Percentiles rank a stretch among this genome's conserved stretches.
Conservation (phyloP, 768 basidiomycete genomes). For the Suillus placidus region DNA sequence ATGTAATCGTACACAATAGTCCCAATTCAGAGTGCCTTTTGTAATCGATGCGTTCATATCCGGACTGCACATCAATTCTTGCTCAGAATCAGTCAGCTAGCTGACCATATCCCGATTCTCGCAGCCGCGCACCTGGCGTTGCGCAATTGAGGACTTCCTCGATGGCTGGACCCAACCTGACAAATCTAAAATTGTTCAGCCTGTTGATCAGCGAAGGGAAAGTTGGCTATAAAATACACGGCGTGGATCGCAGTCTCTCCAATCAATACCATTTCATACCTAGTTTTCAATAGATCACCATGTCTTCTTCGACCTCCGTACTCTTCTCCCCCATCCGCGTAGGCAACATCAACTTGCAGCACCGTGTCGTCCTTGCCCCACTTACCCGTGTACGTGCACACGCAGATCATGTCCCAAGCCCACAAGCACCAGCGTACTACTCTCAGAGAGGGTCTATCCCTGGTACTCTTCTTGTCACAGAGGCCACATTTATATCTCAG, state of each 20-base stretch:
- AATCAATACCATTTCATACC: neutral
- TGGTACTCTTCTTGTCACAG: conserved; percentile 59
- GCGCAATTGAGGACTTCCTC: too few species aligned
- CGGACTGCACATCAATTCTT: too few species aligned
- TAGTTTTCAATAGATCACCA: neutral
- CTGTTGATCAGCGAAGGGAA: neutral
- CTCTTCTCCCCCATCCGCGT: conserved; percentile 53
- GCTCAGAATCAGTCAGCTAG: too few species aligned
- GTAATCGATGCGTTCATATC: too few species aligned
- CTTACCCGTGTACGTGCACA: conserved; percentile 49
- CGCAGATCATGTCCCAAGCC: conserved; percentile 38
- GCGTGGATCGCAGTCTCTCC: neutral
- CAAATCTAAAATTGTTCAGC: neutral
- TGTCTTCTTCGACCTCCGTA: neutral
- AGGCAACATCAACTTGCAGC: conserved; percentile 44
- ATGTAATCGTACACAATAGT: too few species aligned
- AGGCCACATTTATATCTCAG: conserved; percentile 55
- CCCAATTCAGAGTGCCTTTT: neutral
- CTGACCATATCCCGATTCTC: too few species aligned
- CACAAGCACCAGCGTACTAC: conserved; percentile 47
- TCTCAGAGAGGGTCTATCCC: conserved; percentile 46
- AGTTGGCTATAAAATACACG: neutral
- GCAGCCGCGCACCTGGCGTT: too few species aligned
- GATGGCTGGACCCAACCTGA: neutral
- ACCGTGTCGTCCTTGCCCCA: conserved; percentile 58